Evolutionary conservation across 257 asterid species (phyloP).

Genomic region (Osmanthus fragrans): DNA sequence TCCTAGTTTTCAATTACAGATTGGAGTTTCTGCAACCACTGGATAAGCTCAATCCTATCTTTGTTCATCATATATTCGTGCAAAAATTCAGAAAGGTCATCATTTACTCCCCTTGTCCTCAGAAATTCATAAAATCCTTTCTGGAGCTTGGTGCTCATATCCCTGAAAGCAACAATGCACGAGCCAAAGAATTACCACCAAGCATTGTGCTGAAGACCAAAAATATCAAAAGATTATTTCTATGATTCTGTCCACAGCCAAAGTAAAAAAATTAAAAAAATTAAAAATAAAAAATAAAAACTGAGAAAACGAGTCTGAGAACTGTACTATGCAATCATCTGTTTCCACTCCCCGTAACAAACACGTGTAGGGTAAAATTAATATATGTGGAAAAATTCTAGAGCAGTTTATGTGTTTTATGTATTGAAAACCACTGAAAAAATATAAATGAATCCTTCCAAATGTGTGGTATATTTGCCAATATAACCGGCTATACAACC

Average conservation of each 20-base stretch:
- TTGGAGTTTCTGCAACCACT: constrained; percentile 48
- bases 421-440: background rate
- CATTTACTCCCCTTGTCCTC: constrained; percentile 46
- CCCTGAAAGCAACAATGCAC: constrained; percentile 36
- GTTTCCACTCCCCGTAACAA: background rate
- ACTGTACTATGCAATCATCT: background rate
- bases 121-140: constrained; percentile 49
- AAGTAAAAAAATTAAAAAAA: background rate
- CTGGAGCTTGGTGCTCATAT: constrained; percentile 36
- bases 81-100: constrained; percentile 49
- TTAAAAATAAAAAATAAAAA: no score
- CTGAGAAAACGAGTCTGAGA: background rate
- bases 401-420: background rate
- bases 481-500: background rate
- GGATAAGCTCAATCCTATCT: constrained; percentile 52
- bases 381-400: background rate
- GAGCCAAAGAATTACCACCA: constrained; percentile 14
- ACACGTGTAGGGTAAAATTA: background rate
- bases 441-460: background rate
- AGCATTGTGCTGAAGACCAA: constrained; percentile 12
- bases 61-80: constrained; percentile 61
- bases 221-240: background rate
- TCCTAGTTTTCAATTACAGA: constrained; percentile 34
- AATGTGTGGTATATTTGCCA: background rate
- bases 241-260: background rate